Conservation (phyloP, 805 yeast genomes). For the Wickerhamomyces subpelliculosus region DNA sequence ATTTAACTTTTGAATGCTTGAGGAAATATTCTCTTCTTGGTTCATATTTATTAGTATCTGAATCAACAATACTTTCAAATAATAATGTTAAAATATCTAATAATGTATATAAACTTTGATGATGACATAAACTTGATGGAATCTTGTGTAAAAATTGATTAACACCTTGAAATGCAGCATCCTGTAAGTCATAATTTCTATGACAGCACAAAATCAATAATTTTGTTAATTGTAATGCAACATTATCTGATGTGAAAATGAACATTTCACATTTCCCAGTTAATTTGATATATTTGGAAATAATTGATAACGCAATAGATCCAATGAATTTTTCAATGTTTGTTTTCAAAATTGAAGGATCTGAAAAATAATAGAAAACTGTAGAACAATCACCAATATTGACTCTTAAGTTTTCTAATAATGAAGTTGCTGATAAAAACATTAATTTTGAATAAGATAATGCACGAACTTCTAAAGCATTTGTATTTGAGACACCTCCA, state of each 20-base stretch:
- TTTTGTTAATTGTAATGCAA: slow-evolving; percentile 63
- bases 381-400: slow-evolving; percentile 76
- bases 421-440: slow-evolving; percentile 77
- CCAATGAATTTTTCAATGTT: slow-evolving; percentile 67
- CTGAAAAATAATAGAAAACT: slow-evolving; percentile 74
- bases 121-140: slow-evolving; percentile 78
- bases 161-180: slow-evolving; percentile 72
- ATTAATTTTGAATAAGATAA: slow-evolving; percentile 72
- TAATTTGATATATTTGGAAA: slow-evolving; percentile 46
- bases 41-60: slow-evolving; percentile 76
- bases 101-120: slow-evolving; percentile 63
- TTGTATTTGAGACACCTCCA: slow-evolving; percentile 28
- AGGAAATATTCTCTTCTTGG: slow-evolving; percentile 66
- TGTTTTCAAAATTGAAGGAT: slow-evolving; percentile 68
- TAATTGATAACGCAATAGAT: slow-evolving; percentile 52
- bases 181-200: slow-evolving; percentile 66
- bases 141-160: slow-evolving; percentile 55
- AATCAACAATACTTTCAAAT: slow-evolving; percentile 76
- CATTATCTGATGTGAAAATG: slow-evolving; percentile 48
- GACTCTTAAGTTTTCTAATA: slow-evolving; percentile 75
- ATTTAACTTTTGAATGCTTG: slow-evolving; percentile 31
- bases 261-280: slow-evolving; percentile 43
- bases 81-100: slow-evolving; percentile 74
- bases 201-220: slow-evolving; percentile 71
- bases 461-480: slow-evolving; percentile 43